A percentile compares a stretch with the other conserved stretches of the same genome.
Conservation (phyloP, 2,329 filamentous ascomycete species). For the Bipolaris gigantea region DNA sequence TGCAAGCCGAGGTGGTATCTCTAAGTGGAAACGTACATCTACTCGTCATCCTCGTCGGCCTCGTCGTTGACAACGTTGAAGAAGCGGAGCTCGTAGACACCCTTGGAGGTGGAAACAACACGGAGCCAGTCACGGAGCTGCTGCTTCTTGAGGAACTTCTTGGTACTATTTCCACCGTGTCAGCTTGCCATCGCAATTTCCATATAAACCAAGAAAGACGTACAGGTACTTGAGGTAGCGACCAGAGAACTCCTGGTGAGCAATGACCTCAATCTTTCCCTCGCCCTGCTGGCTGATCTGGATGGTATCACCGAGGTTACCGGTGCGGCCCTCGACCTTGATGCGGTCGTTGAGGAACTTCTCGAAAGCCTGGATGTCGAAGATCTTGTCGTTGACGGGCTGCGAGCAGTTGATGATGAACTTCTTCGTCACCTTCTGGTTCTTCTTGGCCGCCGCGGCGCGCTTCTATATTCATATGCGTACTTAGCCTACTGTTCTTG, state of each 20-base stretch:
- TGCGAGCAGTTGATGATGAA: conserved; percentile 99
- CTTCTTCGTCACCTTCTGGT: conserved; percentile 84
- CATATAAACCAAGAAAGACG: conserved; percentile 45
- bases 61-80: conserved; percentile 99
- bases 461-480: conserved; percentile 57
- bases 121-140: conserved; percentile 99
- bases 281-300: conserved; percentile 88
- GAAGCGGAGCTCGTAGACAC: conserved; percentile 99
- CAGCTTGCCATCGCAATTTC: background rate
- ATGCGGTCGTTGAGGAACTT: conserved; percentile 99
- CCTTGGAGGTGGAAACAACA: conserved; percentile 95
- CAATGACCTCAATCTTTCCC: conserved; percentile 96
- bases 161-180: conserved; percentile 67
- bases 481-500: conserved; percentile 94
- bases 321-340: conserved; percentile 98
- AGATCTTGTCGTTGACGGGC: conserved; percentile 99
- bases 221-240: conserved; percentile 99
- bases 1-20: conserved; percentile 22
- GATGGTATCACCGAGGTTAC: conserved; percentile 94
- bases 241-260: conserved; percentile 97
- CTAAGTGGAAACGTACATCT: conserved; percentile 51
- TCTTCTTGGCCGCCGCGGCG: conserved; percentile 51
- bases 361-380: conserved; percentile 97
- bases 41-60: conserved; percentile 97
- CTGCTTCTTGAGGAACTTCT: conserved; percentile 99